These are phyloP conservation scores for Penicillium canariense DNA, from an alignment of 495 filamentous ascomycete genomes.

Conservation along the genomic window DNA sequence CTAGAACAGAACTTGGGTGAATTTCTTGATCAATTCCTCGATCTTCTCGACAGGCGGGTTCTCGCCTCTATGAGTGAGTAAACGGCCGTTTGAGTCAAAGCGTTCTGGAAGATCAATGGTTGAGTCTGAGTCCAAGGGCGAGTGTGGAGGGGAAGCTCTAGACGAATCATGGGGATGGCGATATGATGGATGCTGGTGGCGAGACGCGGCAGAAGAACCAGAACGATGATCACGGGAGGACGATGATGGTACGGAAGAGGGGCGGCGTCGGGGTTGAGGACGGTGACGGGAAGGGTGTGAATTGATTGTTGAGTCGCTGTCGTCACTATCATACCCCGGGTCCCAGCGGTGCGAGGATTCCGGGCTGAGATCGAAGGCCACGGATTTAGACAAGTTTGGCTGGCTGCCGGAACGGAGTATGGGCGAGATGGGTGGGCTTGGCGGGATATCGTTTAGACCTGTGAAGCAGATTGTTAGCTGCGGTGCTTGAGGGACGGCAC, in stretches of 20 bases:
- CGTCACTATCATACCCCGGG: constrained; percentile 44
- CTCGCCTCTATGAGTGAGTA: constrained; percentile 34
- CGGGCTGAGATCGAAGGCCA: constrained; percentile 35
- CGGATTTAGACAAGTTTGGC: constrained; percentile 34
- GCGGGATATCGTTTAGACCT: constrained; percentile 26
- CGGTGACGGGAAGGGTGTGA: constrained; percentile 13
- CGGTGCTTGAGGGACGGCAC: neutral
- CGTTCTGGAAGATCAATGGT: constrained; percentile 60
- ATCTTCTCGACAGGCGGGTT: constrained; percentile 37
- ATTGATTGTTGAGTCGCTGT: constrained; percentile 40
- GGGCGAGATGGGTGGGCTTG: neutral
- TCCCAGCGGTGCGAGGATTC: constrained; percentile 12
- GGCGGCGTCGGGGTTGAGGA: constrained; percentile 27
- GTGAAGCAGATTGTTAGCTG: constrained; percentile 9
- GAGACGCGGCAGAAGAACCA: constrained; percentile 2
- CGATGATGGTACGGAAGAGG: constrained; percentile 26
- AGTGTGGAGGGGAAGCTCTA: constrained; percentile 13
- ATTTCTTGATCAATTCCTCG: constrained; percentile 37
- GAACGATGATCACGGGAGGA: neutral
- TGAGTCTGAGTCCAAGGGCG: constrained; percentile 36
- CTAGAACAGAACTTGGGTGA: constrained; percentile 29
- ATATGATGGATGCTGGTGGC: constrained; percentile 1
- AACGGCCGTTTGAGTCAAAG: constrained; percentile 61
- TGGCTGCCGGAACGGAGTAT: constrained; percentile 25
- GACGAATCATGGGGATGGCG: constrained; percentile 12